Base-by-base conservation (phyloP, 225 moss, liverwort and hornwort species). In the Rhytidiadelphus loreus region DNA sequence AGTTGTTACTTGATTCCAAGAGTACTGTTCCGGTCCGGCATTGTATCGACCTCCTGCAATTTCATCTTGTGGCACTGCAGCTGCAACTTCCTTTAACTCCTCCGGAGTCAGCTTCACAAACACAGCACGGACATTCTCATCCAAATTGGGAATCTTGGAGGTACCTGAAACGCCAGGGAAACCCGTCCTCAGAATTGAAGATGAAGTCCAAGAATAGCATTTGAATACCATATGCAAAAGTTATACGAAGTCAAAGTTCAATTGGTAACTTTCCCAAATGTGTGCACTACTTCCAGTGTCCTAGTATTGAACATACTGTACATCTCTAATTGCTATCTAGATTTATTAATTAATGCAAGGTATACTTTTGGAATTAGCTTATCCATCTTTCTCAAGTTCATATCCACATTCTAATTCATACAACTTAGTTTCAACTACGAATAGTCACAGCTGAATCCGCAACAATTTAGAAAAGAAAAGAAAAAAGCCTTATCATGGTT, bases 121-220 rank as follows among this genome's bases (percentile, higher is more conserved):
- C 25, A 53, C 62, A 52, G 85, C 85, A 15, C 63, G 80, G 15
- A 85, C 53, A 12, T 89, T 89, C 52, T 85, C 89, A 28, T 85
- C 85, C 80, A 89, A 85, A 29, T 89, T 89, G 72, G 72, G 80
- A 55, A 85, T 81, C 80, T 85, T 89, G 80, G 89, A 62, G 21
- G 89, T 89, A 43, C 89, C 88, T 89, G 26, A 43, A 26, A 43
- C 28, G 25, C 28, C 43, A 26, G 16, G 16, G 16, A 44, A 71
- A 71, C 71, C 28, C 43, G 28, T 71, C 43, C 43, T 71, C 16
- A 28, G 43, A 71, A 71, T 26, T 41, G 71, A 4, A 13, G 65
- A 64, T 64, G 64, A 35, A 64, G 64, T 63, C 32, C 33, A 17
- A 63, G 30, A 32, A 32, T 16, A 63, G 16, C 5, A 69, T 39